Evolutionary conservation across 2,329 filamentous ascomycete genomes (phyloP).

Genomic region (Verticillium tricorpus): DNA sequence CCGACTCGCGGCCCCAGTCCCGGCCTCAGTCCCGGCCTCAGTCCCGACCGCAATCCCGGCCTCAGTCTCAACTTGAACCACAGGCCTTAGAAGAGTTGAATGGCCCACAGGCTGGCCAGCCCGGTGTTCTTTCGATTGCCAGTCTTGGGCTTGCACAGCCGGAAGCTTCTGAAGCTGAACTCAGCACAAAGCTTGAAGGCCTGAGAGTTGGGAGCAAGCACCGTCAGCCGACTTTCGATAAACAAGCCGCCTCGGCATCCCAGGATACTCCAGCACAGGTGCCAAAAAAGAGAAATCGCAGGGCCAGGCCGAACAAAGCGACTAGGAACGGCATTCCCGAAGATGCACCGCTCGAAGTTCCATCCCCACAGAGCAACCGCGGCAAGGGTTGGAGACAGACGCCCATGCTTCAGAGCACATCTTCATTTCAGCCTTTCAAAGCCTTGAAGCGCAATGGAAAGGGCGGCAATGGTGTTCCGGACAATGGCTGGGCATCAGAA

Average conservation of each 20-base stretch:
- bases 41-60: constrained; percentile 10
- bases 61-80: constrained; percentile 18
- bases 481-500: constrained; percentile 92
- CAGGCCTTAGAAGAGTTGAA: constrained; percentile 4
- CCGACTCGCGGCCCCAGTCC: constrained; percentile 18
- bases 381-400: constrained; percentile 58
- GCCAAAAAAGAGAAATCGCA: constrained; percentile 20
- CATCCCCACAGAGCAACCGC: constrained; percentile 16
- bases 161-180: neutral
- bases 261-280: constrained; percentile 13
- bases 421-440: constrained; percentile 59
- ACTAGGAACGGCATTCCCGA: constrained; percentile 16
- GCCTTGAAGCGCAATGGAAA: constrained; percentile 54
- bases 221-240: neutral
- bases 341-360: constrained; percentile 10
- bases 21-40: constrained; percentile 1
- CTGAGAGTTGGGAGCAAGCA: neutral
- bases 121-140: constrained; percentile 11
- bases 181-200: neutral
- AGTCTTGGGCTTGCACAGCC: neutral
- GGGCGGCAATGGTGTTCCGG: constrained; percentile 31
- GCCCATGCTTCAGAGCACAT: constrained; percentile 54
- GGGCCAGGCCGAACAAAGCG: constrained; percentile 25
- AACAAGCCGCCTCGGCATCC: neutral
- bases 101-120: constrained; percentile 21